Evolutionary conservation across 768 basidiomycete genomes (phyloP).

Genomic region (Russula vinacea): DNA sequence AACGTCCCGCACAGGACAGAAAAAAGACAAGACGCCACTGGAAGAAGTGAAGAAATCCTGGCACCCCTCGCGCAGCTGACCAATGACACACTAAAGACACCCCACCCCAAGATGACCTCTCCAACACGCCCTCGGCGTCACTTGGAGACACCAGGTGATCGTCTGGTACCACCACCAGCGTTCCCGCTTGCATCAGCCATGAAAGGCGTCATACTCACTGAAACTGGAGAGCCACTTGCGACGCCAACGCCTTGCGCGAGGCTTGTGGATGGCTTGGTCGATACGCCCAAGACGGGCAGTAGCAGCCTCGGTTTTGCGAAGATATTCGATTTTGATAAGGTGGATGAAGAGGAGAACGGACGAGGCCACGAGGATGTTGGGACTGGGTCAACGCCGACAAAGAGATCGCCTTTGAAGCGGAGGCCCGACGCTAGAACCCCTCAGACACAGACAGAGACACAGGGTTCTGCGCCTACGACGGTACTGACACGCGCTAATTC

Average conservation of each 20-base stretch:
- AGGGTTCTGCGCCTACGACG: neutral
- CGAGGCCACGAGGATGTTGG: constrained; percentile 33
- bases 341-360: constrained; percentile 34
- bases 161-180: constrained; percentile 34
- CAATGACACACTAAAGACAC: constrained; percentile 32
- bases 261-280: constrained; percentile 61
- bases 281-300: constrained; percentile 51
- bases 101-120: constrained; percentile 32
- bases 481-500: neutral
- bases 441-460: neutral
- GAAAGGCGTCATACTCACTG: constrained; percentile 69
- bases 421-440: neutral
- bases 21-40: constrained; percentile 56
- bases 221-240: constrained; percentile 68
- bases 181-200: constrained; percentile 40
- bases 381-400: constrained; percentile 33
- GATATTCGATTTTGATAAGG: constrained; percentile 63
- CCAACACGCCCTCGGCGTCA: constrained; percentile 28
- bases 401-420: constrained; percentile 41
- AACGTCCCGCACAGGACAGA: constrained; percentile 36
- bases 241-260: constrained; percentile 67
- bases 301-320: constrained; percentile 61
- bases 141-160: constrained; percentile 55
- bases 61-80: constrained; percentile 46
- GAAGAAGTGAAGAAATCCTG: constrained; percentile 76